Base-by-base conservation (phyloP, 2,329 filamentous ascomycete genomes). In the Gaeumannomyces tritici region DNA sequence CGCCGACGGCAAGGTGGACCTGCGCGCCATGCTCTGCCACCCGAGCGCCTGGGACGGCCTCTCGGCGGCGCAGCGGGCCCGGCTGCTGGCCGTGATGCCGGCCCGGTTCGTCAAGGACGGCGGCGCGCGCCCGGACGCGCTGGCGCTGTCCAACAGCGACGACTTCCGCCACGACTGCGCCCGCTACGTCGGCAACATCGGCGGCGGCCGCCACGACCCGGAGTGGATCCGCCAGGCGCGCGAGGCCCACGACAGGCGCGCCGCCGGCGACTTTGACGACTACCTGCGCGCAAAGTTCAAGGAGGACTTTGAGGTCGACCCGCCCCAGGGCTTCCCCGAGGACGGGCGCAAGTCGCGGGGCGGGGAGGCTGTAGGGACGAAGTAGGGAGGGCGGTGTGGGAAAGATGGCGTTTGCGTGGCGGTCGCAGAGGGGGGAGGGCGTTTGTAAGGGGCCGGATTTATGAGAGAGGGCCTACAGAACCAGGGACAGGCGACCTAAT, bases 201-300 rank as follows among this genome's bases (percentile, higher is more conserved):
- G 69, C 6, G 70, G 73, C 47, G 83, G 83, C 4, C 76, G 75
- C 42, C 80, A 84, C 63, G 81, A 84, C 65, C 74, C 76, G 1
- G 74, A 76, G 18, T 85, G 83, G 83, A 75, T 86, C 9, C 71
- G 69, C 21, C 74, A 79, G 62, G 83, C 83, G 1, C 83, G 79
- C 74, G 69, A 69, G 4, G 83, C 83, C 0, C 80, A 84, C 64
- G 73, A 76, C 62, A 73, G 76, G 67, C 79, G 82, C 62, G 74
- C 72, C 60, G 68, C 72, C 1, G 83, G 83, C 5, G 73, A 79
- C 2, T 85, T 83, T 64, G 77, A 84, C 63, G 76, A 77, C 4
- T 79, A 76, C 61, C 70, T 82, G 33, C 70, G 74, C 12, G 67
- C 70, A 2, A 76, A 76, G 61, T 81, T 85, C 63, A 73, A 77